Evolutionary conservation across 1,139 yeast genomes (phyloP).

Genomic region (Kluyveromyces sp.): DNA sequence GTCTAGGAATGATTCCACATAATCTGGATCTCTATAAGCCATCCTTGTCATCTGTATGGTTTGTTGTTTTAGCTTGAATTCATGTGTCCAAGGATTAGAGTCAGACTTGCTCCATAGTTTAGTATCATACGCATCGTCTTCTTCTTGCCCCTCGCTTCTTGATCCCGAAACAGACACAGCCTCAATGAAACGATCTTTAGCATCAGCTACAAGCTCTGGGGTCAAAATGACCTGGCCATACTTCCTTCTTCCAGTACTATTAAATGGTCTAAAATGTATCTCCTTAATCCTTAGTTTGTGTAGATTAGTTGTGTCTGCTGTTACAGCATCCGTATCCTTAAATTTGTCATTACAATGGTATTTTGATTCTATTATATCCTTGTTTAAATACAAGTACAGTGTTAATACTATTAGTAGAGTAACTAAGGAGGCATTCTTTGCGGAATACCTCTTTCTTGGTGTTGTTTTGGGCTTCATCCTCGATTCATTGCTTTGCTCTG

Average conservation of each 20-base stretch:
- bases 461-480: neutral
- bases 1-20: conserved; percentile 55
- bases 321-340: neutral
- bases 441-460: neutral
- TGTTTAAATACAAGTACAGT: neutral
- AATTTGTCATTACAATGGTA: neutral
- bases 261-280: neutral
- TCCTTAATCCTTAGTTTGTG: conserved; percentile 3
- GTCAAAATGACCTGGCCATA: conserved; percentile 5
- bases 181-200: neutral
- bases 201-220: neutral
- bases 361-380: neutral
- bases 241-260: neutral
- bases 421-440: neutral
- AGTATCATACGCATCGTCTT: conserved; percentile 6
- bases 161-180: neutral
- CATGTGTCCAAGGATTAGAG: conserved; percentile 20
- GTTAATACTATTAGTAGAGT: neutral
- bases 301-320: neutral
- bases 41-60: conserved; percentile 39
- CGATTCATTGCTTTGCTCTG: neutral
- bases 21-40: conserved; percentile 52
- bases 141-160: neutral
- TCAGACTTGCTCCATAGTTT: conserved; percentile 22
- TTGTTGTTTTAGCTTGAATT: conserved; percentile 14